Base-by-base conservation (phyloP, 768 basidiomycete genomes). In the Suillus sp. region DNA sequence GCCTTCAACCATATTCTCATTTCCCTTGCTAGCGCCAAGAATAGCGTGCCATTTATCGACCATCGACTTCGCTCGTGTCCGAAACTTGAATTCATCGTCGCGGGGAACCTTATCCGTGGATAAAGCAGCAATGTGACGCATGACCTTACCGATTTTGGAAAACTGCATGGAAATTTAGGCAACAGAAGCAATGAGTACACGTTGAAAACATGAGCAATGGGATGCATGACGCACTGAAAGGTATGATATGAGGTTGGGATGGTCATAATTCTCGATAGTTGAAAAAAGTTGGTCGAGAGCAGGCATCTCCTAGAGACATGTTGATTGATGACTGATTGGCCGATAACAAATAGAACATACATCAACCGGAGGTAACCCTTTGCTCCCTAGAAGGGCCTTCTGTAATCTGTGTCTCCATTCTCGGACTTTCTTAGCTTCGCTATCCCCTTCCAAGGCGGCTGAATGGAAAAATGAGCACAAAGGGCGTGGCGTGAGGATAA, bases 381-480 rank as follows among this genome's bases (percentile, higher is more conserved):
- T 89, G 67, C 78, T 84, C 67, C 87, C 86, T 59, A 96, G 72
- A 79, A 95, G 91, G 0, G 86, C 91, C 75, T 94, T 91, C 77
- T 98, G 95, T 2, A 97, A 83, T 75, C 87, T 91, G 75, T 96
- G 94, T 67, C 96, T 83, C 95, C 95, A 96, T 63, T 92, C 91
- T 71, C 91, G 88, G 69, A 96, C 93, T 74, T 89, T 88, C 61
- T 79, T 70, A 27, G 87, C 90, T 65, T 90, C 89, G 1, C 82
- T 82, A 73, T 91, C 87, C 56, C 74, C 78, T 47, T 78, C 75
- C 60, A 87, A 66, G 59, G 80, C 79, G 62, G 79, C 81, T 81
- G 57, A 27, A 55, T 54, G 18, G 6, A 37, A 59, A 37, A 53
- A 63, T 69, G 56, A 70, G 62, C 5, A 65, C 20, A 60, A 27